Base-by-base conservation (phyloP, 2,329 filamentous ascomycete species). In the Fusarium napiforme region DNA sequence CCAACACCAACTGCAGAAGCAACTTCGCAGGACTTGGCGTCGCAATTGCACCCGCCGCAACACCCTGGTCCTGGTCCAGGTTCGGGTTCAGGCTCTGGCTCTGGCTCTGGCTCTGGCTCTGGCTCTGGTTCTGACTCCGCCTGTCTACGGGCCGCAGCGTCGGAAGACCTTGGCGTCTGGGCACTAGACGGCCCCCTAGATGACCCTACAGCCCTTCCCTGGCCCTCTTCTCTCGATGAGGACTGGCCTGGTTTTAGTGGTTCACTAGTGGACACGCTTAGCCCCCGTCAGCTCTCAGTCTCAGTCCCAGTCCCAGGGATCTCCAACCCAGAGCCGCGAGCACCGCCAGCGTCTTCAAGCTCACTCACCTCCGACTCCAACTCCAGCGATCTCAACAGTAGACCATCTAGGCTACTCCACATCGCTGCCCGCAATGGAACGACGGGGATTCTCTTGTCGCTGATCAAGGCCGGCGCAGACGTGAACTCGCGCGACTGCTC, bases 231-330 rank as follows among this genome's bases (percentile, higher is more conserved):
- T 23, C 53, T 57, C 12, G 53, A 57, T 26, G 53, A 45, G 26
- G 53, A 57, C 28, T 57, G 53, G 53, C 53, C 53, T 21, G 53
- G 53, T 6, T 34, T 57, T 57, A 57, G 53, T 57, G 53, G 53
- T 26, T 57, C 37, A 18, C 37, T 42, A 56, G 36, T 57, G 26
- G 37, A 43, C 37, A 57, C 37, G 28, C 37, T 57, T 30, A 45
- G 28, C 11, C 53, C 37, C 7, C 15, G 37, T 55, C 50, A n/a
- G 50, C 50, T 55, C 50, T 40, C 50, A 10, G 39, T 39, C 50
- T 18, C 47, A 14, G 30, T 19, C 11, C n/a, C 47, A 19, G 30
- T 7, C 11, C n/a, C 16, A 4, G 47, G 5, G 16, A 34, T 23
- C 23, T 23, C n/a, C 6, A 45, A 45, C n/a, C 19, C n/a, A 34